Base-by-base conservation (phyloP, 345 rosid species). In the Salix arbutifolia region DNA sequence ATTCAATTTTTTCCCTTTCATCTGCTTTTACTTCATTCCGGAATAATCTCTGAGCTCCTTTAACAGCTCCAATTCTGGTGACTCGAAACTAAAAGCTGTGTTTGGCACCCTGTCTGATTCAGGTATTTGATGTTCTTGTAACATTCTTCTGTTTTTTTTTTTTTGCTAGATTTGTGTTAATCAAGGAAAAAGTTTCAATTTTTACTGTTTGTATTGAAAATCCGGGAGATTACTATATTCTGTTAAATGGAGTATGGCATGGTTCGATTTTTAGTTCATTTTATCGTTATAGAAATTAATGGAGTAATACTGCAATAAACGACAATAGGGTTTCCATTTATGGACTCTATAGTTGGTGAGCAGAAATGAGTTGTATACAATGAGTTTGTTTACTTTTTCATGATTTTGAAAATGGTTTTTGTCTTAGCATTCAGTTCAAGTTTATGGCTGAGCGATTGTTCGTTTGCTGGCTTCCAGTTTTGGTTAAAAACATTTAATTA, bases 1-100 rank as follows among this genome's bases (percentile, higher is more conserved):
- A 78, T 70, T 87, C 80, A 71, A 50, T 82, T 80, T 79, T 67
- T 65, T 12, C 81, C 46, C 74, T 71, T 74, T 40, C 71, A 48
- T 82, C 79, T 33, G 86, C 85, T 82, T 71, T 74, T 73, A 69
- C 78, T 78, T 87, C 87, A 73, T 80, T 83, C 76, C 70, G 82
- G 76, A 75, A 76, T 79, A 66, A 53, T 65, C 62, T 71, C 79
- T 77, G 85, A 80, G 71, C 70, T 74, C 58, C 52, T 42, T 61
- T 25, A 69, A 69, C 46, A 26, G 69, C 53, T 77, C 73, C 66
- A 65, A 46, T 35, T 71, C 52, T 80, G 74, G 65, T 42, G 72
- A 38, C 62, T 56, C 71, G 26, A 60, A 65, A 74, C 46, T 61
- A 35, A n/a, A 17, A 50, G 60, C 62, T 71, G 73, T 74, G 30